Evolutionary conservation across 2,329 filamentous ascomycete species (phyloP), one percentile per base, ranked within the genome.

Genomic region (Penicillium sp.): DNA sequence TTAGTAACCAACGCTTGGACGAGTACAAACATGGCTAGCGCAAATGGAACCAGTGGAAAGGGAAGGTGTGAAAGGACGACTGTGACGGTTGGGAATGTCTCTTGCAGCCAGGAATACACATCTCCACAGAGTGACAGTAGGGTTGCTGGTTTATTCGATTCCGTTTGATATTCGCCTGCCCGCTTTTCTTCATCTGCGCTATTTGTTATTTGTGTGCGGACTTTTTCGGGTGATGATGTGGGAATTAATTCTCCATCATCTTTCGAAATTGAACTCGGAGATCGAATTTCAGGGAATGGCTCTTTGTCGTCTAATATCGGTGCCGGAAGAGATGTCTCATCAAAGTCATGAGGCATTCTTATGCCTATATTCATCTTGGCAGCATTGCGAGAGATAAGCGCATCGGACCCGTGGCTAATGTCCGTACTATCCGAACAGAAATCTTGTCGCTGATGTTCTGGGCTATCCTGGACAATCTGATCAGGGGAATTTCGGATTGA

Each of bases 11-110:
- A 71, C 0, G 81, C 86, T 63, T 91, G 87, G 0, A 90, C 87
- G 0, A 91, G 79, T 8, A 90, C 79, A 55, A 90, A 90, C 87
- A 90, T 90, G 54, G 81, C 78, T 49, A 91, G 84, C 0, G 87
- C 84, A 61, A 90, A 90, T 0, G 88, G 87, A 0, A 91, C 77
- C 0, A 90, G 78, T 0, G 85, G 80, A 46, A 87, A 82, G 0
- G 88, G 88, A 1, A 91, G 75, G 64, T 89, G 86, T 0, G 80
- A 71, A 5, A 87, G 66, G 0, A 90, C 87, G 0, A 84, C 82
- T 17, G 84, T 83, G 1, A 83, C 82, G 0, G 87, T 90, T 0
- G 88, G 88, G 41, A 90, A 90, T 0, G 86, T 90, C 62, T 87
- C 84, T 54, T 86, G 84, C 0, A 73, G 74, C 86, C 85, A 89